Conservation (phyloP, 176 grass and related monocot species). For the Carex parvula region DNA sequence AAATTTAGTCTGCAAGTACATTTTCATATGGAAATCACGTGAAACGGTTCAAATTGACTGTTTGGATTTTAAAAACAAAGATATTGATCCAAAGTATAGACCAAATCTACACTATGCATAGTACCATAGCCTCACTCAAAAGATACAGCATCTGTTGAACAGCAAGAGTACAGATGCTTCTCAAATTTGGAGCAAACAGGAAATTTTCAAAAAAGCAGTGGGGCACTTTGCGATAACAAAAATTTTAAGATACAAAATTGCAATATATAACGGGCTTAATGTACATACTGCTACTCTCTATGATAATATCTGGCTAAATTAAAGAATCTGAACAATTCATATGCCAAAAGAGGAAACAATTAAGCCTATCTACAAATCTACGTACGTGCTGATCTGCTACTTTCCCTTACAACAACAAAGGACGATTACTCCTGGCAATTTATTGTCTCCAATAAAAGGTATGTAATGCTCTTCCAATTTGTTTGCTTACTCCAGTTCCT, state of each 20-base stretch:
- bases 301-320: conserved; percentile 18
- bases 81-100: no score
- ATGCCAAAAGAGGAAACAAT: conserved; percentile 10
- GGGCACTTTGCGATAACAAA: neutral
- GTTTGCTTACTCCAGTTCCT: conserved; percentile 68
- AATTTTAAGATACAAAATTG: neutral
- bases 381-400: neutral
- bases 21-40: no score
- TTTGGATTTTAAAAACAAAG: no score
- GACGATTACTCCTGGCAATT: neutral
- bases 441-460: neutral
- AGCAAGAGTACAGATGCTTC: neutral
- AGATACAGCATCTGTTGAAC: neutral
- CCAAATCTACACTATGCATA: no score
- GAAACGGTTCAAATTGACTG: no score
- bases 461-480: conserved; percentile 7
- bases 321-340: neutral
- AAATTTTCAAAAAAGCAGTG: neutral
- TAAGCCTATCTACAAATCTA: conserved; percentile 22
- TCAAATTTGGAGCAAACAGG: neutral
- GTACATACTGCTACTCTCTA: conserved; percentile 17
- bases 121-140: no score
- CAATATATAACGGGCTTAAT: conserved; percentile 6
- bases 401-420: conserved; percentile 8
- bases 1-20: no score